phyloP scores from a whole-genome alignment of 306 rosid genomes.

The Castanopsis chinensis region DNA sequence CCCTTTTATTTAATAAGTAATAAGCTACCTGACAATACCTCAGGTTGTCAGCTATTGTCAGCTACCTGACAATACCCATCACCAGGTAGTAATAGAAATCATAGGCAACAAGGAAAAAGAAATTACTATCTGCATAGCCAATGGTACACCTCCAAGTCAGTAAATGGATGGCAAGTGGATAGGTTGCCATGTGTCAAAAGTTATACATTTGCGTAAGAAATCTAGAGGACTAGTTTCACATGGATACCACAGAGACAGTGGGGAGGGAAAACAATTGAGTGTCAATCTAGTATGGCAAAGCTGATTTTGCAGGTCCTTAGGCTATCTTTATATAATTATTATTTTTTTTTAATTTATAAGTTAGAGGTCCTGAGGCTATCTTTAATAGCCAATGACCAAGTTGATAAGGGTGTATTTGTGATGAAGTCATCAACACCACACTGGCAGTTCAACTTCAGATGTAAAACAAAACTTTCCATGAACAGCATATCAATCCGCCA shows the following conservation, averaged over 20 bases:
- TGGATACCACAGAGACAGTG: not conserved
- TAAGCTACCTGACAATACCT: too few relatives aligned
- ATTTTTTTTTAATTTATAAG: too few relatives aligned
- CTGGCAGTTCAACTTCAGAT: slow-evolving; percentile 78
- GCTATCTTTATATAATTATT: slow-evolving; percentile 23
- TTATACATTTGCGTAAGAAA: slow-evolving; percentile 21
- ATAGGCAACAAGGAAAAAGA: not conserved
- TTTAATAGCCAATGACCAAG: slow-evolving; percentile 45
- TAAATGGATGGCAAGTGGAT: slow-evolving; percentile 12
- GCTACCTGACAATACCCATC: not conserved
- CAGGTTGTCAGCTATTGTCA: not conserved
- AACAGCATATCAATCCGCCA: slow-evolving; percentile 96
- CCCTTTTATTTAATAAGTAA: not conserved
- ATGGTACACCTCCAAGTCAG: slow-evolving; percentile 20
- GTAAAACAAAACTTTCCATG: slow-evolving; percentile 88
- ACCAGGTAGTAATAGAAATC: not conserved
- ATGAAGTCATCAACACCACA: slow-evolving; percentile 60
- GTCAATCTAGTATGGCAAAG: slow-evolving; percentile 28
- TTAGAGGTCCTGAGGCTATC: slow-evolving; percentile 34
- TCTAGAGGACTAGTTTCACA: slow-evolving; percentile 13
- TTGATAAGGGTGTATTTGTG: slow-evolving; percentile 42
- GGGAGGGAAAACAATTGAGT: slow-evolving; percentile 11
- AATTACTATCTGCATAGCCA: not conserved
- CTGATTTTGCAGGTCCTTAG: slow-evolving; percentile 22
- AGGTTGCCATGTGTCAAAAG: slow-evolving; percentile 18